A percentile compares a stretch with the other conserved stretches of the same genome.
phyloP scores from a whole-genome alignment of 2,329 filamentous ascomycete species.

The Penicillium sp. region DNA sequence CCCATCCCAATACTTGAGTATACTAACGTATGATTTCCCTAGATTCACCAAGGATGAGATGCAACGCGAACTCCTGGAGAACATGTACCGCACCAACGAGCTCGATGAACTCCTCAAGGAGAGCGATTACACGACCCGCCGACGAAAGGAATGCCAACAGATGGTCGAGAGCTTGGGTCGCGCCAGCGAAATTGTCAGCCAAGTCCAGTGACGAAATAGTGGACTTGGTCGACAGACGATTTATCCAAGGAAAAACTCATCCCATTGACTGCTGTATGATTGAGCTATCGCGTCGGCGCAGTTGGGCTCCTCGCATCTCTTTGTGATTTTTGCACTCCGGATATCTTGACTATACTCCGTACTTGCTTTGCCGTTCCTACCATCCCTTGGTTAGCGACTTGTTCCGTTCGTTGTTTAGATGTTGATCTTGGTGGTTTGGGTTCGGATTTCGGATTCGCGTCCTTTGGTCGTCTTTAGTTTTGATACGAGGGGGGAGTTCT shows the following conservation, averaged over 20 bases:
- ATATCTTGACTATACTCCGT: conserved; percentile 17
- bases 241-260: not conserved
- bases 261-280: conserved; percentile 17
- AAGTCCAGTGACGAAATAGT: conserved; percentile 53
- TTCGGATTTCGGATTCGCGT: not conserved
- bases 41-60: conserved; percentile 97
- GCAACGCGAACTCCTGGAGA: conserved; percentile 93
- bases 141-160: conserved; percentile 97
- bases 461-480: conserved; percentile 1
- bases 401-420: conserved; percentile 3
- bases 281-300: conserved; percentile 19
- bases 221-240: not conserved
- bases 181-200: conserved; percentile 93
- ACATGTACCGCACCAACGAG: conserved; percentile 91
- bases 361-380: conserved; percentile 4
- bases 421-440: conserved; percentile 1
- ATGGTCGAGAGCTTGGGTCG: conserved; percentile 93
- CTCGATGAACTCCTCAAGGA: conserved; percentile 95
- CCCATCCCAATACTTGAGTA: not conserved
- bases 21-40: conserved; percentile 15
- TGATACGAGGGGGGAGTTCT: conserved; percentile 5
- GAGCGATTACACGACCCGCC: conserved; percentile 90
- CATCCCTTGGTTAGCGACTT: conserved; percentile 6
- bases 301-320: conserved; percentile 15
- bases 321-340: conserved; percentile 16